Evolutionary conservation across 805 yeast species (phyloP), one percentile per base, ranked within the genome.

Genomic region (Kuraishia capsulata): DNA sequence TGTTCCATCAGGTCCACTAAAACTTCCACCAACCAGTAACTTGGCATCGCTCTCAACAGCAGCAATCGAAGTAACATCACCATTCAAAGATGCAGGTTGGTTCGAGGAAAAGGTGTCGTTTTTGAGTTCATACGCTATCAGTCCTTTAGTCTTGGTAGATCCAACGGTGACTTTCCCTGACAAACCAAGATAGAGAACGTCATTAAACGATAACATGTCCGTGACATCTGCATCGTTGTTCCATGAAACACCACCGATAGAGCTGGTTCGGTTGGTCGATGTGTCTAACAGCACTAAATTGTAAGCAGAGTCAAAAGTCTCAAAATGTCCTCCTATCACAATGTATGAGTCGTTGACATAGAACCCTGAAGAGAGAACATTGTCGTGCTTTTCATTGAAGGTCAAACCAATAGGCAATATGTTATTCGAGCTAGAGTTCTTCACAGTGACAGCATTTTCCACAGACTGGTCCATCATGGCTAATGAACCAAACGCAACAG

Each of bases 1-100:
- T 2, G 83, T 78, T 17, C 64, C 53, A 17, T 66, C 69, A n/a
- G n/a, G n/a, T n/a, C n/a, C n/a, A n/a, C n/a, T n/a, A 52, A 84
- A 87, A 32, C 71, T 65, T 19, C 97, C 96, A 30, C 83, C 95
- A 10, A 84, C 84, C 23, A 79, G 64, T 20, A 87, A 57, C 16
- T 64, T 48, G 21, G 65, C 62, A 21, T 56, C 59, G 19, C 62
- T 62, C 24, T 69, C 65, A 25, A 61, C 61, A 14, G 68, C 44
- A 14, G 56, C 55, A 37, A 73, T 54, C 1, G 73, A 54, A 11
- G 64, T 63, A 11, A 77, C 66, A 4, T 55, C 39, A 6, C 61
- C 60, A 11, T 56, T 54, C 19, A 77, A 52, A 14, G 56, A 53
- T 0, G 77, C 69, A 13, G 81, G 81, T 48, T 76, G 81, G 30